Evolutionary conservation across 2,329 filamentous ascomycete species (phyloP).

Genomic region (Scortechinia acanthostroma): DNA sequence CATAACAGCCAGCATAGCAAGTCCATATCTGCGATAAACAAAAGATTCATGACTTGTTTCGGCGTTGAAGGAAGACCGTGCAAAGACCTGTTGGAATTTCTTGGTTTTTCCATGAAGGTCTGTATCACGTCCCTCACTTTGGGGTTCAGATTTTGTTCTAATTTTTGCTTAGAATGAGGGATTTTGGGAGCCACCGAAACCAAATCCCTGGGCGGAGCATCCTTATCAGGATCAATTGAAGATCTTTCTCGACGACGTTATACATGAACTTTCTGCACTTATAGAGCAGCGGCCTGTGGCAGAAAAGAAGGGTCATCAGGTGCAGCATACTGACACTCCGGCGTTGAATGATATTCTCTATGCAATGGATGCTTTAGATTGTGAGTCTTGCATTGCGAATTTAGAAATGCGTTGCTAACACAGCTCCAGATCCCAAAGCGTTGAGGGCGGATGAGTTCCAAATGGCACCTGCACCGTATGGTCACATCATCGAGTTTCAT

Average conservation of each 20-base stretch:
- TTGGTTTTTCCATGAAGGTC: background rate
- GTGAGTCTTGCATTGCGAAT: background rate
- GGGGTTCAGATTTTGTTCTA: background rate
- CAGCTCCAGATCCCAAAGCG: background rate
- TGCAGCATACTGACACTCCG: background rate
- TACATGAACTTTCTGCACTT: background rate
- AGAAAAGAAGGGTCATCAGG: background rate
- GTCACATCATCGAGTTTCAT: background rate
- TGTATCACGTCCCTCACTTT: no score
- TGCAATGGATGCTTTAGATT: background rate
- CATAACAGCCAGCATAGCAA: background rate
- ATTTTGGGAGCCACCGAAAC: background rate
- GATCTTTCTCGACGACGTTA: background rate
- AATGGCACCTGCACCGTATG: background rate
- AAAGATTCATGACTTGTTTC: background rate
- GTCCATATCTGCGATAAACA: background rate
- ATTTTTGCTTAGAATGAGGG: background rate
- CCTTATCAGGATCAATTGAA: background rate
- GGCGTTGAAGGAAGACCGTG: background rate
- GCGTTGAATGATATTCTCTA: background rate
- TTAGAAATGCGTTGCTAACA: background rate
- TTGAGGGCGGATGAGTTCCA: background rate
- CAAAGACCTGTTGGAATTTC: background rate
- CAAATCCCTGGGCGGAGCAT: background rate
- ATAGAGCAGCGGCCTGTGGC: background rate